phyloP scores from a whole-genome alignment of 2,329 filamentous ascomycete genomes.

The Cytospora paraplurivora region DNA sequence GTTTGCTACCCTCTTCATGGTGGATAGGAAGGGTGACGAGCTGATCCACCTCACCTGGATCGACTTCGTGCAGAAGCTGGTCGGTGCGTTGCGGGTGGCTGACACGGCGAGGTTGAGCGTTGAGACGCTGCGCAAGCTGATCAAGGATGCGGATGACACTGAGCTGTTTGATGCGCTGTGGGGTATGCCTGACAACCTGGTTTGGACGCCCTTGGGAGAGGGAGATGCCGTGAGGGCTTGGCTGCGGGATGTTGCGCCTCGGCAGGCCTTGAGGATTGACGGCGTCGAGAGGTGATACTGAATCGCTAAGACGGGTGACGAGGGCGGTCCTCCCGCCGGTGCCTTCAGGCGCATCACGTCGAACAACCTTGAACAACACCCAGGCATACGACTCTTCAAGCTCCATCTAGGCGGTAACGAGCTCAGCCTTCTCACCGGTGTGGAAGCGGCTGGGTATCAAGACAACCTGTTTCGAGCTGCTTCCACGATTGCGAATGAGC shows the following conservation, averaged over 20 bases:
- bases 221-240: conserved; percentile 50
- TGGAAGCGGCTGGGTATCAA: too few relatives aligned
- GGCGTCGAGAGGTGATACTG: conserved; percentile 27
- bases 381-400: too few relatives aligned
- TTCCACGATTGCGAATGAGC: too few relatives aligned
- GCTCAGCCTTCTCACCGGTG: too few relatives aligned
- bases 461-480: too few relatives aligned
- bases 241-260: conserved; percentile 44
- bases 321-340: background rate
- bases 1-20: conserved; percentile 55
- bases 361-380: background rate
- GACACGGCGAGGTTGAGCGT: conserved; percentile 37
- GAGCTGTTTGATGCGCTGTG: conserved; percentile 43
- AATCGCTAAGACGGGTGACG: background rate
- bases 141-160: conserved; percentile 48
- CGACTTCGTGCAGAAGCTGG: conserved; percentile 56
- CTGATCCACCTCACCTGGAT: conserved; percentile 54
- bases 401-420: too few relatives aligned
- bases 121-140: conserved; percentile 40
- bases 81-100: conserved; percentile 50
- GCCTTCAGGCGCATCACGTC: background rate
- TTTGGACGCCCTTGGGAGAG: conserved; percentile 53
- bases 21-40: conserved; percentile 47
- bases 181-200: conserved; percentile 44
- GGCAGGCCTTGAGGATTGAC: conserved; percentile 31